phyloP scores from a whole-genome alignment of 495 filamentous ascomycete genomes.

The Emericellopsis terricola region DNA sequence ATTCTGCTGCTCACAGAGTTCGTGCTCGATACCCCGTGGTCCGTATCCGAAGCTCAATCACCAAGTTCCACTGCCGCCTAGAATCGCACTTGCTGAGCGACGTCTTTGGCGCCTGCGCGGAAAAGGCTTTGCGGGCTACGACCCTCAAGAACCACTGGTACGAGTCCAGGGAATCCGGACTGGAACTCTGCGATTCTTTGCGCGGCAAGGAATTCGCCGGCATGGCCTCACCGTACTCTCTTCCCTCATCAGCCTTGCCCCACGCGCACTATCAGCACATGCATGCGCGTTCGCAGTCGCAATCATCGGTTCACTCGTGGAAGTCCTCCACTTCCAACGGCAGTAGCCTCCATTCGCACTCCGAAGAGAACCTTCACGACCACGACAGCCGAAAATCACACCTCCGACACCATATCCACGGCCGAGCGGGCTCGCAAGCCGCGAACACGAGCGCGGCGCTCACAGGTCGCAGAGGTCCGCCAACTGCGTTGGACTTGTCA shows the following conservation, averaged over 20 bases:
- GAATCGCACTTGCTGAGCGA: too few relatives aligned
- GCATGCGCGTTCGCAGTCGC: slow-evolving; percentile 20
- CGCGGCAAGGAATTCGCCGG: too few relatives aligned
- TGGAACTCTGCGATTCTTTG: too few relatives aligned
- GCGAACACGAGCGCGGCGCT: slow-evolving; percentile 5
- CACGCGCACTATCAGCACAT: slow-evolving; percentile 17
- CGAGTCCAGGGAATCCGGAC: too few relatives aligned
- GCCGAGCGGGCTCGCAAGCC: slow-evolving; percentile 4
- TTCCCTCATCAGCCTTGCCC: slow-evolving; percentile 9
- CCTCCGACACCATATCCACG: slow-evolving; percentile 4
- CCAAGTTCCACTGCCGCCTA: too few relatives aligned
- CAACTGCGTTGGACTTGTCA: background rate
- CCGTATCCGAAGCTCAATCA: too few relatives aligned
- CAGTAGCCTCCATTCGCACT: slow-evolving; percentile 11
- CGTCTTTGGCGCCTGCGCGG: too few relatives aligned
- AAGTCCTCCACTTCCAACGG: slow-evolving; percentile 6
- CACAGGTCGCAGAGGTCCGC: background rate
- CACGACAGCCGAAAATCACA: slow-evolving; percentile 18
- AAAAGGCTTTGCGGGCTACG: too few relatives aligned
- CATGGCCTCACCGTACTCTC: slow-evolving; percentile 26
- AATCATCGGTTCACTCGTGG: slow-evolving; percentile 2
- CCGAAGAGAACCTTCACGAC: slow-evolving; percentile 9
- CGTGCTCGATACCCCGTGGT: too few relatives aligned
- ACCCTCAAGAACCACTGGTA: too few relatives aligned
- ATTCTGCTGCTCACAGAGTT: too few relatives aligned